Evolutionary conservation across 352 stramenopile species (phyloP).

Genomic region (Globisporangium spinosum): DNA sequence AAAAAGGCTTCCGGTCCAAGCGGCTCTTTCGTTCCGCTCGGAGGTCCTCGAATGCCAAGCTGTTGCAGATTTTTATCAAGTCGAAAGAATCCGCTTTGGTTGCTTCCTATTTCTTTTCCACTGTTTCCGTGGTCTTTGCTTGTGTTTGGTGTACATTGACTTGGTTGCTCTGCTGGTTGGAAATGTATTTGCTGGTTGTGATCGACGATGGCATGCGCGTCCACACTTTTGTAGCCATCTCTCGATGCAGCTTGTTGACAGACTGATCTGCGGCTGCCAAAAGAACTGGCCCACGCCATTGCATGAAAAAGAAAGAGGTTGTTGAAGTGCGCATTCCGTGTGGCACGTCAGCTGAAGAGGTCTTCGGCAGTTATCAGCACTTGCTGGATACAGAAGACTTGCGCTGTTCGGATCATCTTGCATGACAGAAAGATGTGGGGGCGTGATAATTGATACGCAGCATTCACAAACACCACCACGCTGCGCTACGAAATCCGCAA

Average conservation of each 20-base stretch:
- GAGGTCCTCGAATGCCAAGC: slow-evolving; percentile 10
- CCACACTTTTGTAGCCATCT: not conserved
- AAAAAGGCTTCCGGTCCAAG: not conserved
- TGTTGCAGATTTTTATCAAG: slow-evolving; percentile 16
- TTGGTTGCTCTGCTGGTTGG: slow-evolving; percentile 5
- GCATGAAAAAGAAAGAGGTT: not conserved
- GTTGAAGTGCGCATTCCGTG: too few relatives aligned
- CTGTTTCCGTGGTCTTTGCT: not conserved
- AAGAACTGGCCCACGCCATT: not conserved
- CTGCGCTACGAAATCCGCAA: not conserved
- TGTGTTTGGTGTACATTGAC: not conserved
- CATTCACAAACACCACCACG: not conserved
- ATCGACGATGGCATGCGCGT: not conserved
- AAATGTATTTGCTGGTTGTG: not conserved
- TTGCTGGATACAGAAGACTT: not conserved
- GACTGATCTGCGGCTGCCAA: not conserved
- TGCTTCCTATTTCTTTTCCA: slow-evolving; percentile 10
- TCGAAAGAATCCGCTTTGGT: slow-evolving; percentile 21
- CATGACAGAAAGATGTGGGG: not conserved
- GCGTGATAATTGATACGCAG: not conserved
- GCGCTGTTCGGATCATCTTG: not conserved
- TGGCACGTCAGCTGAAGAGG: too few relatives aligned
- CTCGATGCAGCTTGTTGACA: not conserved
- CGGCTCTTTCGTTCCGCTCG: not conserved
- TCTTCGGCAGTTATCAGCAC: too few relatives aligned